These are phyloP conservation scores for Phytopythium mirpurense DNA, from an alignment of 352 stramenopile species.

Conservation along the genomic window DNA sequence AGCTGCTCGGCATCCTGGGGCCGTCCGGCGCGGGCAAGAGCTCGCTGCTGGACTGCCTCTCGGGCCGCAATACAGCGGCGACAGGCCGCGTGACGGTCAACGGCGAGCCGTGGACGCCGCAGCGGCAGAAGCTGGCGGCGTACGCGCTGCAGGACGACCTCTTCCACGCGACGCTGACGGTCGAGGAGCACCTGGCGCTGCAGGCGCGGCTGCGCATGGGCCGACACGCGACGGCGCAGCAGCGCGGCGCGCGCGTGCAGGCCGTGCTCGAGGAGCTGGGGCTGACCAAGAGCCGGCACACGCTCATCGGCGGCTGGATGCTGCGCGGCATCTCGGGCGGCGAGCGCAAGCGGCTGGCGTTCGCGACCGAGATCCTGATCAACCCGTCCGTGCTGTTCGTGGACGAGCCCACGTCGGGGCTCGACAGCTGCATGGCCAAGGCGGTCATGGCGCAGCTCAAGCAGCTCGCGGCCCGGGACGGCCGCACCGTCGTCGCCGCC, in stretches of 20 bases:
- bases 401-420: slow-evolving; percentile 69
- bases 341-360: slow-evolving; percentile 72
- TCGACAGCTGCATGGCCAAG: slow-evolving; percentile 54
- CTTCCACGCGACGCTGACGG: slow-evolving; percentile 79
- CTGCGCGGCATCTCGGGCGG: slow-evolving; percentile 65
- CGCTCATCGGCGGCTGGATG: slow-evolving; percentile 42
- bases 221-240: slow-evolving; percentile 4
- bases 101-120: slow-evolving; percentile 39
- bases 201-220: slow-evolving; percentile 75
- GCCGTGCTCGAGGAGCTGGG: slow-evolving; percentile 45
- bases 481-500: slow-evolving; percentile 78
- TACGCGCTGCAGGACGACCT: slow-evolving; percentile 91
- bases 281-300: slow-evolving; percentile 38
- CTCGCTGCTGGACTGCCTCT: slow-evolving; percentile 92
- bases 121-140: slow-evolving; percentile 18
- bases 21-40: slow-evolving; percentile 83
- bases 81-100: slow-evolving; percentile 55
- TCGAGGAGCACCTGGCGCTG: slow-evolving; percentile 80
- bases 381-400: slow-evolving; percentile 74
- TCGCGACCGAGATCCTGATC: slow-evolving; percentile 72
- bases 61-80: slow-evolving; percentile 79
- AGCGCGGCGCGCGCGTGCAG: slow-evolving; percentile 22
- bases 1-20: slow-evolving; percentile 67
- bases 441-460: slow-evolving; percentile 39
- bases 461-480: slow-evolving; percentile 57